A percentile compares a stretch with the other conserved stretches of the same genome.
Evolutionary conservation across 495 filamentous ascomycete genomes (phyloP).

Genomic region (Penicillium paxilli): DNA sequence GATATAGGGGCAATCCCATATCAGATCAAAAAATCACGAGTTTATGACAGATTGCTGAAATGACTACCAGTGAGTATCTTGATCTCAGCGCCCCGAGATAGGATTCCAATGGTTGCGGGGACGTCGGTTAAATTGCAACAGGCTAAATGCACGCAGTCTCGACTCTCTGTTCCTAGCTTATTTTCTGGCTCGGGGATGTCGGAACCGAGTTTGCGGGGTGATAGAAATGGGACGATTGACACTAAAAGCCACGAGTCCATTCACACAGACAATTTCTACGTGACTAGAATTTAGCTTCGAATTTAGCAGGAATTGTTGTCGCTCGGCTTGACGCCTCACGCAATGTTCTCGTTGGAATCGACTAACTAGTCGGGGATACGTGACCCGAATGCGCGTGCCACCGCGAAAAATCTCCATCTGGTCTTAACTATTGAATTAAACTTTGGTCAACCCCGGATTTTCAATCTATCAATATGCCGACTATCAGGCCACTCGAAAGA

Average conservation of each 20-base stretch:
- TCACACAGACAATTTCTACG: background rate
- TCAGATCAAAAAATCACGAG: too few relatives aligned
- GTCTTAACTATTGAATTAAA: background rate
- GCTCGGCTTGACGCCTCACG: background rate
- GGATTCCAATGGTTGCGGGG: background rate
- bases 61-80: too few relatives aligned
- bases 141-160: background rate
- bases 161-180: background rate
- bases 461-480: background rate
- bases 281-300: background rate
- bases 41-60: too few relatives aligned
- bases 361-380: background rate
- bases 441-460: conserved; percentile 4
- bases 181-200: background rate
- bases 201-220: background rate
- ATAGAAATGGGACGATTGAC: background rate
- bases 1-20: too few relatives aligned
- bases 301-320: background rate
- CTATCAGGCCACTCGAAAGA: background rate
- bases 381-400: conserved; percentile 1
- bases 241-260: background rate
- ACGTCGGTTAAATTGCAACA: background rate
- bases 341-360: background rate
- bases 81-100: too few relatives aligned
- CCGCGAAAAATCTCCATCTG: conserved; percentile 8